Percentiles rank a stretch among this genome's conserved stretches.
These are phyloP conservation scores for Nemania sp. DNA, from an alignment of 2,329 filamentous ascomycete species.

Conservation along the genomic window DNA sequence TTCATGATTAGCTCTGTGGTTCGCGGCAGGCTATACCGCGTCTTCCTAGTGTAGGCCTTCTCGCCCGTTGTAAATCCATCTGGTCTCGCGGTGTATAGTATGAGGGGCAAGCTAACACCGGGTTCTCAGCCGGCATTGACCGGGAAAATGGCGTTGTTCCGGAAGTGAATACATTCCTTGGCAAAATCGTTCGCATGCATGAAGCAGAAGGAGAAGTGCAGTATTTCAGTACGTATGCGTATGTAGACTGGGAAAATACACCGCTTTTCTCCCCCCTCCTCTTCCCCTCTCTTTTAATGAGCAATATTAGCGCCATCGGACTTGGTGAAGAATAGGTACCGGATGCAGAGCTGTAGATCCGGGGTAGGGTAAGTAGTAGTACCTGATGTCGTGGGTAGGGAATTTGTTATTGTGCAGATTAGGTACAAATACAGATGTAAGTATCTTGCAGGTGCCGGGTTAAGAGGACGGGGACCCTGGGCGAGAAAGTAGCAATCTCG, in stretches of 20 bases:
- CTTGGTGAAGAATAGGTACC: constrained; percentile 14
- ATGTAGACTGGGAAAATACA: constrained; percentile 13
- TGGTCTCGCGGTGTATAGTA: constrained; percentile 7
- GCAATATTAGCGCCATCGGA: constrained; percentile 22
- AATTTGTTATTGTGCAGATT: constrained; percentile 28
- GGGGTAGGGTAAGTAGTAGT: constrained; percentile 28
- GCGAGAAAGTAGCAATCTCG: constrained; percentile 26
- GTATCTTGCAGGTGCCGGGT: constrained; percentile 27
- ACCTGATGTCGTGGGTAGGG: constrained; percentile 18
- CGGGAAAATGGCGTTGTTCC: constrained; percentile 23
- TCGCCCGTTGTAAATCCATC: not conserved
- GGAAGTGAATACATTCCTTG: constrained; percentile 4
- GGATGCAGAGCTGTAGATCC: constrained; percentile 16
- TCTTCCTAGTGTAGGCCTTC: not conserved
- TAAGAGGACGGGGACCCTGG: constrained; percentile 17
- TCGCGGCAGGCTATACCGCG: not conserved
- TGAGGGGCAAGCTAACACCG: constrained; percentile 5
- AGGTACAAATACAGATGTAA: not conserved
- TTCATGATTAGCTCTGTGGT: not conserved
- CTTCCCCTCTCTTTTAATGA: constrained; percentile 17
- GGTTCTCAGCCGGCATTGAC: constrained; percentile 31
- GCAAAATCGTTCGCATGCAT: constrained; percentile 3
- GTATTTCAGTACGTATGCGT: not conserved
- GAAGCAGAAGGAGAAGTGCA: constrained; percentile 1
- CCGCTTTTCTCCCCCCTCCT: constrained; percentile 14